phyloP scores from a whole-genome alignment of 495 filamentous ascomycete genomes.

The Achaetomiella virescens region DNA sequence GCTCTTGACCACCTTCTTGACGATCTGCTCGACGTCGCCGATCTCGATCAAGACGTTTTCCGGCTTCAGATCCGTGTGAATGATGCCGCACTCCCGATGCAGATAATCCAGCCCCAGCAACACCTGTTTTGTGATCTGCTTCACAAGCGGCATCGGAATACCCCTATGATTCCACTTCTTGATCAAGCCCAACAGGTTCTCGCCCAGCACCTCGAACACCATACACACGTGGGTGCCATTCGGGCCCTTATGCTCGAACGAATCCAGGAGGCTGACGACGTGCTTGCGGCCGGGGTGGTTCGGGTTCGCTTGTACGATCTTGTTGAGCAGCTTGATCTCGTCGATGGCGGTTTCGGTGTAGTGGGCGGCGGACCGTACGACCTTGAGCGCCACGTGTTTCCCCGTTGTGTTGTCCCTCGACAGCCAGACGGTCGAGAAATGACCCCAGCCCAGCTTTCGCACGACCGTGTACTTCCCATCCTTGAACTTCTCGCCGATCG shows the following conservation, averaged over 20 bases:
- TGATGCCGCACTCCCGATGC: slow-evolving; percentile 96
- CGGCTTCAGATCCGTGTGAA: slow-evolving; percentile 96
- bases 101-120: slow-evolving; percentile 92
- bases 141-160: slow-evolving; percentile 91
- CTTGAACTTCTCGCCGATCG: slow-evolving; percentile 93
- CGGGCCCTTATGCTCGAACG: slow-evolving; percentile 95
- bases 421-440: slow-evolving; percentile 98
- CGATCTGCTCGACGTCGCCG: slow-evolving; percentile 93
- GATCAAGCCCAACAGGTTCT: slow-evolving; percentile 92
- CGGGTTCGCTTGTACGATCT: slow-evolving; percentile 90
- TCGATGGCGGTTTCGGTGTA: slow-evolving; percentile 99
- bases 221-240: slow-evolving; percentile 97
- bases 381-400: slow-evolving; percentile 96
- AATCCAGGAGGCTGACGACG: slow-evolving; percentile 91
- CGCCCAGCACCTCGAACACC: slow-evolving; percentile 97
- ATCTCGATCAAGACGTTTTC: slow-evolving; percentile 99
- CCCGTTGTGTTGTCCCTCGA: slow-evolving; percentile 84
- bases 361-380: slow-evolving; percentile 92
- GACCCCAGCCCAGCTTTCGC: slow-evolving; percentile 96
- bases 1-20: slow-evolving; percentile 89
- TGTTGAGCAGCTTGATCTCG: slow-evolving; percentile 96
- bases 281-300: slow-evolving; percentile 88
- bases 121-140: slow-evolving; percentile 98
- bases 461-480: slow-evolving; percentile 94
- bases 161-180: slow-evolving; percentile 97